Evolutionary conservation across 208 protist genomes (phyloP).

Genomic region (Acanthamoeba lugdunensis): DNA sequence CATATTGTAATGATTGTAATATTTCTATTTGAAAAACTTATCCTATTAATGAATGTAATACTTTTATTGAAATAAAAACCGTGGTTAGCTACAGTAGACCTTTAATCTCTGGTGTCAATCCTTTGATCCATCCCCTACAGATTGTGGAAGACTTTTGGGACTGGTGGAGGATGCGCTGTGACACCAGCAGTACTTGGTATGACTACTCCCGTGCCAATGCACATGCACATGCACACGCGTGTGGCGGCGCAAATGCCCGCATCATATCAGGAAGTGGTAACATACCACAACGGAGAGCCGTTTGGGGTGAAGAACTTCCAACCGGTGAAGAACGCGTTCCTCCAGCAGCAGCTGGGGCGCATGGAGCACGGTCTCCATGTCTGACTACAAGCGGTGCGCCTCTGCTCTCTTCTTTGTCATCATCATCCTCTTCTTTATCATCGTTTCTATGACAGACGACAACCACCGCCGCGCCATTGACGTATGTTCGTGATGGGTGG

Average conservation of each 20-base stretch:
- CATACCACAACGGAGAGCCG: conserved; percentile 23
- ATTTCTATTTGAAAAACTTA: no score
- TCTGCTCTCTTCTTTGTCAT: not conserved
- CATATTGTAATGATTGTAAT: no score
- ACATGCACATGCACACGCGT: not conserved
- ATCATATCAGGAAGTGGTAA: conserved; percentile 32
- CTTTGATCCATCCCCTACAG: not conserved
- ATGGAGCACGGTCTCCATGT: conserved; percentile 25
- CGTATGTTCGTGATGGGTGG: no score
- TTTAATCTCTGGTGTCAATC: no score
- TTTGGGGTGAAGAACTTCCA: conserved; percentile 62
- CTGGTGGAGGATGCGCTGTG: not conserved
- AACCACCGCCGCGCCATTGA: no score
- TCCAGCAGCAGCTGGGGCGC: not conserved
- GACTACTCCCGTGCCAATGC: not conserved
- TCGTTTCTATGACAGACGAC: not conserved
- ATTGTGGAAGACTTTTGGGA: conserved; percentile 23
- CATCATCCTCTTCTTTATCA: not conserved
- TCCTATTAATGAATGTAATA: no score
- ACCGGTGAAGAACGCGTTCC: conserved; percentile 23
- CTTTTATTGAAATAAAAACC: no score
- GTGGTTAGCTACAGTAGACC: no score
- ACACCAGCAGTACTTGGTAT: conserved; percentile 62
- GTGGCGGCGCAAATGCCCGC: no score
- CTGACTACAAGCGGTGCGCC: conserved; percentile 46